Percentiles rank a stretch among this genome's conserved stretches.
phyloP scores from a whole-genome alignment of 495 filamentous ascomycete genomes.

The Glonium stellatum region DNA sequence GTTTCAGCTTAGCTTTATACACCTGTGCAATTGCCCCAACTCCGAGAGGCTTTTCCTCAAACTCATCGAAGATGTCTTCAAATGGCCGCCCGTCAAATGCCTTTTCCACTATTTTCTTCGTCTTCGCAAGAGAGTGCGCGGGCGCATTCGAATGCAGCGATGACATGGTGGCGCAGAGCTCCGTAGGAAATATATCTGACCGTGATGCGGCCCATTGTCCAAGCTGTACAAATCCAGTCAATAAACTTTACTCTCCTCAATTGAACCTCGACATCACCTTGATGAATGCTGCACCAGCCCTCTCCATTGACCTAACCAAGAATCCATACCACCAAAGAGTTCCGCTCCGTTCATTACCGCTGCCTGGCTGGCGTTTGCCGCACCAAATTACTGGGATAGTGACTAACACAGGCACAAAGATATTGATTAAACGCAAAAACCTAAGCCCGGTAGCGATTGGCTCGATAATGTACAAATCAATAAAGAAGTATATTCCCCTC shows the following conservation, averaged over 20 bases:
- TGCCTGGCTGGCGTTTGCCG: slow-evolving; percentile 52
- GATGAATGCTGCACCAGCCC: slow-evolving; percentile 92
- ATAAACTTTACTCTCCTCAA: slow-evolving; percentile 1
- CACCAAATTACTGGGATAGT: slow-evolving; percentile 76
- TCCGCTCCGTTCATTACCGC: slow-evolving; percentile 63
- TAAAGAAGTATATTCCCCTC: slow-evolving; percentile 50
- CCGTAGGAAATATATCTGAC: slow-evolving; percentile 92
- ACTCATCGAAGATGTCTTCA: slow-evolving; percentile 94
- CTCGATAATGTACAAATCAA: slow-evolving; percentile 72
- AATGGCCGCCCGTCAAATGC: slow-evolving; percentile 78
- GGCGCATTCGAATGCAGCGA: slow-evolving; percentile 90
- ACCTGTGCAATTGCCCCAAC: slow-evolving; percentile 98
- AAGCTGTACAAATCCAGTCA: slow-evolving; percentile 49
- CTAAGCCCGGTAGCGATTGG: slow-evolving; percentile 81
- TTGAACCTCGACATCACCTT: slow-evolving; percentile 55
- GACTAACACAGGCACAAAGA: slow-evolving; percentile 84
- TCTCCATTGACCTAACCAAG: slow-evolving; percentile 83
- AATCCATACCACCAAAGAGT: slow-evolving; percentile 95
- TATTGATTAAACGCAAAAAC: slow-evolving; percentile 75
- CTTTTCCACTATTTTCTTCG: slow-evolving; percentile 66
- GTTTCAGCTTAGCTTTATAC: slow-evolving; percentile 89
- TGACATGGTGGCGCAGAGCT: slow-evolving; percentile 90
- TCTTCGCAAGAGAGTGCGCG: slow-evolving; percentile 75
- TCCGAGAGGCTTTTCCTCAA: slow-evolving; percentile 81
- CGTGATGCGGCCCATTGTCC: slow-evolving; percentile 99